A percentile compares a stretch with the other conserved stretches of the same genome.
phyloP scores from a whole-genome alignment of 306 rosid species.

The Malus fusca region DNA sequence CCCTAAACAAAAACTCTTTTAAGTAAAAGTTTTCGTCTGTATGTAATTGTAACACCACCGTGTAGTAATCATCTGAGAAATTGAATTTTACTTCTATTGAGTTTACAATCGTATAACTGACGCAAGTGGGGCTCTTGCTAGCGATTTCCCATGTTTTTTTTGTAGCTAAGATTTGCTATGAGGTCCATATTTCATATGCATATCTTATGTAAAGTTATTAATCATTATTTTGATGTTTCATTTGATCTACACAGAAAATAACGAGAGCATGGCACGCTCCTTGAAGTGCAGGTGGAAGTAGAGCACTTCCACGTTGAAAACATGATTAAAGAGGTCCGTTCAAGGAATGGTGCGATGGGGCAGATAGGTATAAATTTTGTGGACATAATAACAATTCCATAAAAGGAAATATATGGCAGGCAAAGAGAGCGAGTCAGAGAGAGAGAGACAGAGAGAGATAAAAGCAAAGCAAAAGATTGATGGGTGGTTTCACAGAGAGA shows the following conservation, averaged over 20 bases:
- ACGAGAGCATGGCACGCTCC: not conserved
- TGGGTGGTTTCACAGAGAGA: not conserved
- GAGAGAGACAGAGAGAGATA: not conserved
- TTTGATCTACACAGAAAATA: too few species aligned
- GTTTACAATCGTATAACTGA: too few species aligned
- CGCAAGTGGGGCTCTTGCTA: too few species aligned
- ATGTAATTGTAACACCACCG: too few species aligned
- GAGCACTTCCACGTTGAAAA: not conserved
- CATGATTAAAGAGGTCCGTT: constrained; percentile 1
- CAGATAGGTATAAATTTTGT: constrained; percentile 6
- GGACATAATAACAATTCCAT: constrained; percentile 12
- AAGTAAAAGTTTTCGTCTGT: too few species aligned
- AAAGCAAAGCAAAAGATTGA: constrained; percentile 1
- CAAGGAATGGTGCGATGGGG: constrained; percentile 10
- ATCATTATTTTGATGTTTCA: too few species aligned
- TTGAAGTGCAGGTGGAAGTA: not conserved
- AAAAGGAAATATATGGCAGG: constrained; percentile 21
- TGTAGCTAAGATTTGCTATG: too few species aligned
- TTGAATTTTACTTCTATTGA: not conserved
- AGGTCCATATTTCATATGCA: too few species aligned
- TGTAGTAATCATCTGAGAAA: too few species aligned
- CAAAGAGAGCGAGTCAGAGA: not conserved
- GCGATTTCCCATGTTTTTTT: too few species aligned
- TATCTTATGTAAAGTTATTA: too few species aligned
- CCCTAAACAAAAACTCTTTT: too few species aligned